These are phyloP conservation scores for Saccharomycopsis guyanensis DNA, from an alignment of 805 yeast species.

Conservation along the genomic window DNA sequence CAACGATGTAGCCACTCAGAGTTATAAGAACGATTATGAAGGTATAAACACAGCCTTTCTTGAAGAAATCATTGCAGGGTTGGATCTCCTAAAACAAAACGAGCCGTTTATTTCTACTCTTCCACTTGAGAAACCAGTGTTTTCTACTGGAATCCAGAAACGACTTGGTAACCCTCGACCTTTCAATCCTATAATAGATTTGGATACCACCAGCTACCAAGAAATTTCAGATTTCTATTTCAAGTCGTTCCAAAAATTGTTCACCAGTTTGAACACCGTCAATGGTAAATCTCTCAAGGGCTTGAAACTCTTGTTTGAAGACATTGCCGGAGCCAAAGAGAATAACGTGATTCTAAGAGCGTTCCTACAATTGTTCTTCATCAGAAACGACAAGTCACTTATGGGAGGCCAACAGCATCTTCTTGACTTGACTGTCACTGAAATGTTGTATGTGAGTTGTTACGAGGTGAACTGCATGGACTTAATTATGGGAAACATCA, in stretches of 20 bases:
- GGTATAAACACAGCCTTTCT: neutral
- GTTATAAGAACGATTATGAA: neutral
- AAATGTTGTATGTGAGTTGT: constrained; percentile 38
- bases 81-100: neutral
- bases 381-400: constrained; percentile 55
- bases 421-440: constrained; percentile 29
- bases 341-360: constrained; percentile 49
- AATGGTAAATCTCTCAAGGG: neutral
- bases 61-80: neutral
- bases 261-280: neutral
- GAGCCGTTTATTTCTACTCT: neutral
- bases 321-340: constrained; percentile 15
- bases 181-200: constrained; percentile 27
- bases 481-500: neutral
- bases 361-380: constrained; percentile 49
- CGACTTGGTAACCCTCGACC: constrained; percentile 44
- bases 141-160: constrained; percentile 41
- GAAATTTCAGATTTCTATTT: constrained; percentile 20
- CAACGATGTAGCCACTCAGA: constrained; percentile 1
- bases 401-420: constrained; percentile 38
- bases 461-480: constrained; percentile 29
- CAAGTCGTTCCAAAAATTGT: neutral
- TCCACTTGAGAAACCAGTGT: constrained; percentile 29
- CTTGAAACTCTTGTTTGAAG: neutral
- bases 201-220: constrained; percentile 28